Evolutionary conservation across 2,329 filamentous ascomycete species (phyloP).

Genomic region (Aspergillus fructus): DNA sequence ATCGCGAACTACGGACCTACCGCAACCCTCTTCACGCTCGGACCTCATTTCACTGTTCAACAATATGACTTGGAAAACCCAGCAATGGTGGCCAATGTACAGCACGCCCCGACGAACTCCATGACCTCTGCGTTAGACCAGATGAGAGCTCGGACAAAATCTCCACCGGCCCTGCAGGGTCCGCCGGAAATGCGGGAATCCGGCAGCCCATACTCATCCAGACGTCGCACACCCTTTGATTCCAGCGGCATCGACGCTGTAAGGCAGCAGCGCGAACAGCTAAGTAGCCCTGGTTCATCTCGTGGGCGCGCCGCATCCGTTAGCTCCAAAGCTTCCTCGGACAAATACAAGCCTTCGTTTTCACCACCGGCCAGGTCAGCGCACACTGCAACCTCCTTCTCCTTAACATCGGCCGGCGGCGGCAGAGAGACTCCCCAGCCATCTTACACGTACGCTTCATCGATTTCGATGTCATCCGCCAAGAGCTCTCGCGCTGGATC

Average conservation of each 20-base stretch:
- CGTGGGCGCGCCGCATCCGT: constrained; percentile 61
- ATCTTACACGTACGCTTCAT: constrained; percentile 43
- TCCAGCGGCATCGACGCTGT: constrained; percentile 63
- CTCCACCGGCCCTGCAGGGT: constrained; percentile 33
- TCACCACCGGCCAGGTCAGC: constrained; percentile 44
- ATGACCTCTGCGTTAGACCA: constrained; percentile 82
- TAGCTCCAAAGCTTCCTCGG: constrained; percentile 57
- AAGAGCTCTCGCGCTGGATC: constrained; percentile 56
- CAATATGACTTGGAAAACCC: constrained; percentile 91
- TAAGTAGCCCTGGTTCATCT: constrained; percentile 66
- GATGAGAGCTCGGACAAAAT: constrained; percentile 25
- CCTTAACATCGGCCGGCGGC: constrained; percentile 37
- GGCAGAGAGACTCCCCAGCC: constrained; percentile 34
- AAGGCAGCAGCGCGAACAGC: constrained; percentile 61
- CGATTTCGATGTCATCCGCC: constrained; percentile 49
- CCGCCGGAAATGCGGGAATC: constrained; percentile 68
- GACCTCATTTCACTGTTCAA: constrained; percentile 83
- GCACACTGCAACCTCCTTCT: constrained; percentile 48
- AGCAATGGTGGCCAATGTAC: constrained; percentile 80
- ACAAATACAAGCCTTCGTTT: constrained; percentile 39
- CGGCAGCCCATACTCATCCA: constrained; percentile 66
- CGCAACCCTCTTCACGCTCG: constrained; percentile 88
- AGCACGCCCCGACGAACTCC: constrained; percentile 75
- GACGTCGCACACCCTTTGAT: constrained; percentile 69
- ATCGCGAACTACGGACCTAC: constrained; percentile 86